phyloP scores from a whole-genome alignment of 495 filamentous ascomycete species.

The Rusavskia elegans region DNA sequence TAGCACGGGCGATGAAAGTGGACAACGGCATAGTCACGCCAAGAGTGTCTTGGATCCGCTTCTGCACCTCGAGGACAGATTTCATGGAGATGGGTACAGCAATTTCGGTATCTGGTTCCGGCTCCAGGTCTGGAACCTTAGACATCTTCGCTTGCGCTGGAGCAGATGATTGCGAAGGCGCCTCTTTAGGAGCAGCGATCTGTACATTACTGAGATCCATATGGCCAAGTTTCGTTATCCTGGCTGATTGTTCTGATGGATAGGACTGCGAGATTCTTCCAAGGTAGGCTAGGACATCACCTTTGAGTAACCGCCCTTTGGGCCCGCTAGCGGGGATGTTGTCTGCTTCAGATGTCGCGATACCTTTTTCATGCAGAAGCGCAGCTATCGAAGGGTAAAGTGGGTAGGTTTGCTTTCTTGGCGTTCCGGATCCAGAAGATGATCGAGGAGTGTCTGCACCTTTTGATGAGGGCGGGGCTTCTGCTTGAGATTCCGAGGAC shows the following conservation, averaged over 20 bases:
- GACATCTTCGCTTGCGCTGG: background rate
- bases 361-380: slow-evolving; percentile 59
- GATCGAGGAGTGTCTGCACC: slow-evolving; percentile 15
- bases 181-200: slow-evolving; percentile 38
- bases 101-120: slow-evolving; percentile 30
- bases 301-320: slow-evolving; percentile 80
- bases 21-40: slow-evolving; percentile 71
- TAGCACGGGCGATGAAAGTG: slow-evolving; percentile 70
- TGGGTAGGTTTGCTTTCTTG: slow-evolving; percentile 58
- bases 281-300: slow-evolving; percentile 83
- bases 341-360: slow-evolving; percentile 53
- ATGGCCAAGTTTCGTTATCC: slow-evolving; percentile 58
- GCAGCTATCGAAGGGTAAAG: slow-evolving; percentile 75
- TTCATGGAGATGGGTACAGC: slow-evolving; percentile 62
- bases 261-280: slow-evolving; percentile 56
- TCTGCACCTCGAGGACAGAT: slow-evolving; percentile 63
- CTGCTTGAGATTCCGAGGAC: slow-evolving; percentile 15
- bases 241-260: slow-evolving; percentile 48
- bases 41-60: slow-evolving; percentile 54
- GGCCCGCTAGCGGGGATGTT: slow-evolving; percentile 80
- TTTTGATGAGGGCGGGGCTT: slow-evolving; percentile 16
- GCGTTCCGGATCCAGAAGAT: slow-evolving; percentile 24
- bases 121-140: slow-evolving; percentile 24
- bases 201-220: slow-evolving; percentile 94
- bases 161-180: background rate